These are phyloP conservation scores for Oldenlandia corymbosa DNA, from an alignment of 257 asterid genomes.

Conservation along the genomic window DNA sequence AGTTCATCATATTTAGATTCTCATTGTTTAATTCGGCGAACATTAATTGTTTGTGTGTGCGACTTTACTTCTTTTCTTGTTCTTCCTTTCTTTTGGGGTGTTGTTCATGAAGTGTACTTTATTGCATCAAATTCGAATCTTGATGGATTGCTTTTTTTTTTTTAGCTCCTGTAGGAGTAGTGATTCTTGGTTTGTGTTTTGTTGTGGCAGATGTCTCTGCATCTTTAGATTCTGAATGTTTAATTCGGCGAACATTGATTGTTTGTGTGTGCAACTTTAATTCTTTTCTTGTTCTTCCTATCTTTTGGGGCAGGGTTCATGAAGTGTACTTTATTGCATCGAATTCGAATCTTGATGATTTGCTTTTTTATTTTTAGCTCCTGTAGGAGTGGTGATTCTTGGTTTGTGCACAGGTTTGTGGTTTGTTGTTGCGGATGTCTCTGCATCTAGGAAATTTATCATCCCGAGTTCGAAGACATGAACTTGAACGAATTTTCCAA, in stretches of 20 bases:
- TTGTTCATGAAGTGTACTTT: too few relatives aligned
- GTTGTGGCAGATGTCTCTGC: constrained; percentile 52
- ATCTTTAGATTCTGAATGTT: constrained; percentile 18
- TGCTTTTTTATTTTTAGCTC: not conserved
- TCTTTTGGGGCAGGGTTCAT: too few relatives aligned
- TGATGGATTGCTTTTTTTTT: too few relatives aligned
- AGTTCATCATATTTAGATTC: not conserved
- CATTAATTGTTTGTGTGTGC: too few relatives aligned
- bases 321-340: too few relatives aligned
- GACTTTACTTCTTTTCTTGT: too few relatives aligned
- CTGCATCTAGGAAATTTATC: constrained; percentile 61
- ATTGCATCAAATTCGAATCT: too few relatives aligned
- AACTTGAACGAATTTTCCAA: constrained; percentile 46
- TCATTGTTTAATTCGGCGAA: not conserved
- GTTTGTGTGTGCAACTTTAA: too few relatives aligned
- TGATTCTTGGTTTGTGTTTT: not conserved
- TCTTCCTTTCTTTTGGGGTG: too few relatives aligned
- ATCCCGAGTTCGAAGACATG: constrained; percentile 35
- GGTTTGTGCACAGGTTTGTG: not conserved
- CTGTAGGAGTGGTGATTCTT: not conserved
- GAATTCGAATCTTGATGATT: too few relatives aligned
- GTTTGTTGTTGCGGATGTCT: constrained; percentile 43
- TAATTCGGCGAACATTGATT: not conserved
- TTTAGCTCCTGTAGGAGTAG: not conserved
- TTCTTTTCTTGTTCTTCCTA: too few relatives aligned